Evolutionary conservation across 2,329 filamentous ascomycete genomes (phyloP).

Genomic region (Aureobasidium sp.): DNA sequence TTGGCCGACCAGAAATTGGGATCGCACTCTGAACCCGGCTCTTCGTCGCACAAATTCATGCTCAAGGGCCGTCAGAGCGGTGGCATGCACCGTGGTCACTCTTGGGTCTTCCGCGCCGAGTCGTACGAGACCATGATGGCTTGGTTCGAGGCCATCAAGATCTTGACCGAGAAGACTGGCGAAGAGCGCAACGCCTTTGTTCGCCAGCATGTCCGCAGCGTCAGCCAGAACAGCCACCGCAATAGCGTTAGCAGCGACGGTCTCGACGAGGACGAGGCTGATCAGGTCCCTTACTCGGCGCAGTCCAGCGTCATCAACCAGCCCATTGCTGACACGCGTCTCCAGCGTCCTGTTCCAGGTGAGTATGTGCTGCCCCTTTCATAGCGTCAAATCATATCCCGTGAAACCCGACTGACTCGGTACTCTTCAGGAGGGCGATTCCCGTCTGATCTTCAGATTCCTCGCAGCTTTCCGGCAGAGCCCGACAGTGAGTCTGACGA

Average conservation of each 20-base stretch:
- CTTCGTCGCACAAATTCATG: conserved; percentile 93
- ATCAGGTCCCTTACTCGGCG: conserved; percentile 58
- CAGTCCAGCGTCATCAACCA: conserved; percentile 33
- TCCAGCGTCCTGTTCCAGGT: conserved; percentile 77
- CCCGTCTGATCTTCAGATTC: conserved; percentile 85
- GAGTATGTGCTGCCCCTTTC: conserved; percentile 40
- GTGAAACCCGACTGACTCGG: background rate
- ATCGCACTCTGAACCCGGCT: conserved; percentile 74
- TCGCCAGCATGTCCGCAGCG: conserved; percentile 68
- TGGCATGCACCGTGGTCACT: conserved; percentile 74
- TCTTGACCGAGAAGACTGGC: conserved; percentile 77
- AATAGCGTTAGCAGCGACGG: conserved; percentile 56
- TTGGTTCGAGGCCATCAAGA: conserved; percentile 91
- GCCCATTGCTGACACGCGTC: conserved; percentile 34
- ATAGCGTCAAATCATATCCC: conserved; percentile 18
- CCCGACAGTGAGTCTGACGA: conserved; percentile 70
- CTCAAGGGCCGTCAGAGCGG: conserved; percentile 94
- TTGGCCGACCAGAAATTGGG: conserved; percentile 92
- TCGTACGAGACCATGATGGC: conserved; percentile 91
- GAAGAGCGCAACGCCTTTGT: conserved; percentile 87
- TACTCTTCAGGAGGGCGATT: conserved; percentile 59
- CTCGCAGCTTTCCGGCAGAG: conserved; percentile 51
- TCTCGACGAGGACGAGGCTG: conserved; percentile 68
- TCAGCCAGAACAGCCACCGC: conserved; percentile 56
- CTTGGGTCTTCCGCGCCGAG: conserved; percentile 62